Evolutionary conservation across 148 eudicot species (phyloP).

Genomic region (Limonium bicolor): DNA sequence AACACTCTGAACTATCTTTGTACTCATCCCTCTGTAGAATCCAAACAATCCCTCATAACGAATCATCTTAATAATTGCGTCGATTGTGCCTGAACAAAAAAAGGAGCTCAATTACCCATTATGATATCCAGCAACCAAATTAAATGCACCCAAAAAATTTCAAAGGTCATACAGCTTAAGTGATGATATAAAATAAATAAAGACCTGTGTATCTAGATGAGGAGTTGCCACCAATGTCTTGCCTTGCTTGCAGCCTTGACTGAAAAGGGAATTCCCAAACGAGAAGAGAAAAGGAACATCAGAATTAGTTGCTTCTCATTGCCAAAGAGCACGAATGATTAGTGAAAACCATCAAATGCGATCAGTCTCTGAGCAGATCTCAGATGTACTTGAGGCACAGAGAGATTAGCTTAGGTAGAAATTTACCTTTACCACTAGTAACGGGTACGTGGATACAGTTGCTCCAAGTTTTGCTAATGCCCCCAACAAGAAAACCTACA

Average conservation of each 20-base stretch:
- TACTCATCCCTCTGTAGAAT: slow-evolving; percentile 95
- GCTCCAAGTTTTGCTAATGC: slow-evolving; percentile 96
- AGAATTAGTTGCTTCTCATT: background rate
- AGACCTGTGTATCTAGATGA: slow-evolving; percentile 67
- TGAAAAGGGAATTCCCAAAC: slow-evolving; percentile 17
- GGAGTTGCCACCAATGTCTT: slow-evolving; percentile 59
- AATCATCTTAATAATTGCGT: slow-evolving; percentile 79
- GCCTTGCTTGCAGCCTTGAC: slow-evolving; percentile 98
- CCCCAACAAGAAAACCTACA: slow-evolving; percentile 66
- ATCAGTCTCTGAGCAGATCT: background rate
- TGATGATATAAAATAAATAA: background rate
- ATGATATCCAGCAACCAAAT: background rate
- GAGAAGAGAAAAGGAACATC: background rate
- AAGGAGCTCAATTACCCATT: background rate
- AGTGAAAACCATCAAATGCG: background rate
- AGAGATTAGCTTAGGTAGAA: background rate
- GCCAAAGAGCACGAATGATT: background rate
- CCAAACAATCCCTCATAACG: slow-evolving; percentile 63
- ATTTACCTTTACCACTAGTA: slow-evolving; percentile 86
- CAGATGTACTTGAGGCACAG: too few species aligned
- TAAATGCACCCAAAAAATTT: background rate
- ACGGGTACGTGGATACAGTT: slow-evolving; percentile 76
- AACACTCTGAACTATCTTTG: slow-evolving; percentile 89
- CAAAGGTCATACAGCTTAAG: background rate
- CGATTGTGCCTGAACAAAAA: slow-evolving; percentile 50